Base-by-base conservation (phyloP, 345 rosid genomes). In the Psidium friedrichsthalianum region DNA sequence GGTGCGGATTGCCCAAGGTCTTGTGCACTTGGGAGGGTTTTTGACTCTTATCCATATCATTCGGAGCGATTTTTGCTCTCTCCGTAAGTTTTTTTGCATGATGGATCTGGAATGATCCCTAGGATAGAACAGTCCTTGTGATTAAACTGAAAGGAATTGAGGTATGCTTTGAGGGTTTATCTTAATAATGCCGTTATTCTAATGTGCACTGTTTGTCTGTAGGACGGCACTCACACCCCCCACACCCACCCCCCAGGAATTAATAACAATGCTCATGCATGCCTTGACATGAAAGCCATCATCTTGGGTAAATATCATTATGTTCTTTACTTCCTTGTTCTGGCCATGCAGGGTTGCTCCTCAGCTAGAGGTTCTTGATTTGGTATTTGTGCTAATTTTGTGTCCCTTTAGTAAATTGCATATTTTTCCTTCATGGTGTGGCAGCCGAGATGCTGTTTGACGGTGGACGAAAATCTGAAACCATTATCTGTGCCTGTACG, bases 1-100 rank as follows among this genome's bases (percentile, higher is more conserved):
- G 98, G 99, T 97, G 84, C 93, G 98, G 86, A 93, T 95, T 88
- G 99, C 98, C 85, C 99, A 97, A 89, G 99, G 98, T 81, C 89
- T 95, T 12, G 99, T 94, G 85, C 98, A 97, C 89, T 85, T 97
- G 90, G 99, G 98, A 97, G 89, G 99, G 99, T 64, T 93, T 97
- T 86, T 97, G 90, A 97, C 98, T 85, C 94, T 97, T 49, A 95
- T 83, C 99, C 99, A 3, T 96, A 93, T 87, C 99, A 97, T 88
- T 97, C 99, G 22, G 98, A 97, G 82, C 94, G 96, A 82, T 91
- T 94, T 88, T 92, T 97, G 89, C 90, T 93, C 64, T 93, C 99
- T 4, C 99, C 97, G 98, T 96, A 87, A 92, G 98, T 91, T 14
- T 16, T 59, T 69, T 82, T 85, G 49, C 83, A 27, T 32, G 51